phyloP scores from a whole-genome alignment of 257 asterid genomes.

The Cynanchum wilfordii region DNA sequence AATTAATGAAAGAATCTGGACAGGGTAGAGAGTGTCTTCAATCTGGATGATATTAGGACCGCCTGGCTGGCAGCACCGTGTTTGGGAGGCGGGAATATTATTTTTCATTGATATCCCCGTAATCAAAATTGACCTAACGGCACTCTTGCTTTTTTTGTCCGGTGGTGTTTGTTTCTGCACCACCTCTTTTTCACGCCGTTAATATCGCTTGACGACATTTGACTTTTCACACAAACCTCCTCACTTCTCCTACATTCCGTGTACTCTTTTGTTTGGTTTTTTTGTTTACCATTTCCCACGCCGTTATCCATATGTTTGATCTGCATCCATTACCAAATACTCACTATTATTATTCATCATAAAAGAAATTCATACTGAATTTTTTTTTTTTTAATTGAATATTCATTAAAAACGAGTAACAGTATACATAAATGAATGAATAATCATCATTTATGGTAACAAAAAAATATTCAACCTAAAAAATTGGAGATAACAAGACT shows the following conservation, averaged over 20 bases:
- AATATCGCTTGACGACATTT: constrained; percentile 16
- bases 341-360: no score
- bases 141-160: constrained; percentile 25
- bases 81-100: constrained; percentile 3
- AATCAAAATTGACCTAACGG: constrained; percentile 33
- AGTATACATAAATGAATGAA: no score
- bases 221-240: constrained; percentile 2
- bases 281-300: neutral
- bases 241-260: neutral
- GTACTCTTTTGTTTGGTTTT: neutral
- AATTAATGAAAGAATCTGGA: no score
- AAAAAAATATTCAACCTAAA: no score
- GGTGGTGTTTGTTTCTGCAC: constrained; percentile 16
- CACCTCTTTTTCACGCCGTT: constrained; percentile 19
- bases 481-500: no score
- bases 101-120: constrained; percentile 3
- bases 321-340: no score
- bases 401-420: no score
- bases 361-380: no score
- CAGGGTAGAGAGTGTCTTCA: no score
- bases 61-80: neutral
- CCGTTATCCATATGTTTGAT: no score
- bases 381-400: no score
- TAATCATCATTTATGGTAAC: no score
- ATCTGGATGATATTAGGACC: neutral